Percentiles rank a stretch among this genome's conserved stretches.
phyloP scores from a whole-genome alignment of 1,284 basidiomycete genomes.

The Amylostereum areolatum region DNA sequence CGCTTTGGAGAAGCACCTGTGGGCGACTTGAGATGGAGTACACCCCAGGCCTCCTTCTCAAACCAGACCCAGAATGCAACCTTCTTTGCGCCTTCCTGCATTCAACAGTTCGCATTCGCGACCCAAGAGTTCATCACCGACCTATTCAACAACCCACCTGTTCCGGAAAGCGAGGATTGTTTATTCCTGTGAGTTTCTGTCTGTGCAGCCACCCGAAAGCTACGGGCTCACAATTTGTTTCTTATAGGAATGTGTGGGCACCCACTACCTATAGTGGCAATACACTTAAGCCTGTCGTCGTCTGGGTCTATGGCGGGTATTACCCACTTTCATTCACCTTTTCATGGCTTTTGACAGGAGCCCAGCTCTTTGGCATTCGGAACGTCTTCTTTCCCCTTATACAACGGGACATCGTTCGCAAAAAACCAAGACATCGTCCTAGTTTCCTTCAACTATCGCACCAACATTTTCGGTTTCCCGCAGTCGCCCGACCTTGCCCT shows the following conservation, averaged over 20 bases:
- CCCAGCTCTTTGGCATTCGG: conserved; percentile 7
- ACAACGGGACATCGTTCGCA: conserved; percentile 12
- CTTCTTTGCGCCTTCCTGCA: conserved; percentile 10
- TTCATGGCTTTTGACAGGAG: neutral
- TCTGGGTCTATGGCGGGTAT: conserved; percentile 13
- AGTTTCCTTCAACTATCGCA: conserved; percentile 13
- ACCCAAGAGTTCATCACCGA: neutral
- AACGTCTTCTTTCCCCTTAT: conserved; percentile 8
- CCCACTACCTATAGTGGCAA: neutral
- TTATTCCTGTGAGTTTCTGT: conserved; percentile 1
- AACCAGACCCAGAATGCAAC: conserved; percentile 4
- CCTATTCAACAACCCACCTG: neutral
- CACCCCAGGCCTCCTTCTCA: conserved; percentile 9
- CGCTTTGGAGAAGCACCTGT: conserved; percentile 9
- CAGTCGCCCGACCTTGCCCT: conserved; percentile 7
- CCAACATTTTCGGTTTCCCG: conserved; percentile 14
- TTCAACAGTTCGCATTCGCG: conserved; percentile 11
- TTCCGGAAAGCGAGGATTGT: conserved; percentile 7
- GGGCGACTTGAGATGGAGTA: conserved; percentile 11
- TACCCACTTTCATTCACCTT: neutral
- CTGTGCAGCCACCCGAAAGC: no score
- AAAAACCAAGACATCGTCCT: conserved; percentile 13
- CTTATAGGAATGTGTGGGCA: conserved; percentile 13
- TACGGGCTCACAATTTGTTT: no score
- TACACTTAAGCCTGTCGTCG: conserved; percentile 7